A percentile compares a stretch with the other conserved stretches of the same genome.
Conservation (phyloP, 495 filamentous ascomycete genomes). For the Aspergillus steynii region DNA sequence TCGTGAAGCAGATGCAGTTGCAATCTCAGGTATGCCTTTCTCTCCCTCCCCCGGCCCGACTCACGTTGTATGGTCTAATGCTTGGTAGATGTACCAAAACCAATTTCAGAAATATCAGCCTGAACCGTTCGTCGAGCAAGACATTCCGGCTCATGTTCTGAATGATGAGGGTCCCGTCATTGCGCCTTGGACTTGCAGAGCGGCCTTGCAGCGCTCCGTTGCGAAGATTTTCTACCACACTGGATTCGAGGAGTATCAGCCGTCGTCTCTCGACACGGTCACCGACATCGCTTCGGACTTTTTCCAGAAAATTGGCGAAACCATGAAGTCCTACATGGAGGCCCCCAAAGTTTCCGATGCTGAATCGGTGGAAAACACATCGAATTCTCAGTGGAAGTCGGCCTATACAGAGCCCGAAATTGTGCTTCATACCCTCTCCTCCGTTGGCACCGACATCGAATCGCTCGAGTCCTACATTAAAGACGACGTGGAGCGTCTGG, state of each 20-base stretch:
- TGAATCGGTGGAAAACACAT: conserved; percentile 34
- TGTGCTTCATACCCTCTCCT: conserved; percentile 79
- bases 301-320: conserved; percentile 78
- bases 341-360: conserved; percentile 64
- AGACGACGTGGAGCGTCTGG: conserved; percentile 89
- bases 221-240: conserved; percentile 95
- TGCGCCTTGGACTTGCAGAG: conserved; percentile 72
- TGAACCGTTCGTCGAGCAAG: conserved; percentile 83
- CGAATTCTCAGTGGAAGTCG: conserved; percentile 52
- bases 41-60: not conserved
- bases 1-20: conserved; percentile 99
- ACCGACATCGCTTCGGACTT: conserved; percentile 91
- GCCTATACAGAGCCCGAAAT: conserved; percentile 79
- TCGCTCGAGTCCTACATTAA: conserved; percentile 83
- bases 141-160: conserved; percentile 80
- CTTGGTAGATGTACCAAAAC: conserved; percentile 83
- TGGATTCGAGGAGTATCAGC: conserved; percentile 97
- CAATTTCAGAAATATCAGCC: conserved; percentile 98
- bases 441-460: conserved; percentile 80
- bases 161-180: conserved; percentile 87
- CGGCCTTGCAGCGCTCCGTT: conserved; percentile 84
- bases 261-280: conserved; percentile 84
- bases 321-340: conserved; percentile 79
- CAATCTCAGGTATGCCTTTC: conserved; percentile 78
- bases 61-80: conserved; percentile 1